Percentiles rank a stretch among this genome's conserved stretches.
Evolutionary conservation across 2,329 filamentous ascomycete genomes (phyloP).

Genomic region (Graphilbum fragrans): DNA sequence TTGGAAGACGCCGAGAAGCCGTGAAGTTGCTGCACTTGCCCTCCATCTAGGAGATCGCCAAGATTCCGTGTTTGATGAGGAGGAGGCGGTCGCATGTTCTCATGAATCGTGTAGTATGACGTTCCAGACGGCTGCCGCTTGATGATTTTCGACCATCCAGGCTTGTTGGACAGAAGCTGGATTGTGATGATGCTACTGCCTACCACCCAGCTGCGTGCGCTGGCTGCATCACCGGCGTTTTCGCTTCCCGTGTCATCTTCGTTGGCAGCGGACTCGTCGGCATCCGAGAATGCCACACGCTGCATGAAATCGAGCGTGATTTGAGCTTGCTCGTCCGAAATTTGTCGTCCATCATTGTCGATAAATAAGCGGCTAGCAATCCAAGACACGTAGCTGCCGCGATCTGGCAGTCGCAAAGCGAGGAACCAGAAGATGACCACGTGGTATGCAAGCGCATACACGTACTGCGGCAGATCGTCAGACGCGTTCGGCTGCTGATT

Average conservation of each 20-base stretch:
- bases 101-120: constrained; percentile 45
- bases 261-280: constrained; percentile 53
- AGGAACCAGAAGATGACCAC: constrained; percentile 97
- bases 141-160: constrained; percentile 58
- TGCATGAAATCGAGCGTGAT: constrained; percentile 95
- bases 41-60: background rate
- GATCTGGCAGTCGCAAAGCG: constrained; percentile 71
- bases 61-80: constrained; percentile 30
- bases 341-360: constrained; percentile 61
- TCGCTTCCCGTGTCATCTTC: constrained; percentile 52
- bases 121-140: constrained; percentile 61
- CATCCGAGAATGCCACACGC: constrained; percentile 71
- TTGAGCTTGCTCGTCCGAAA: constrained; percentile 81
- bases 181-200: constrained; percentile 65
- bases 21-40: constrained; percentile 9
- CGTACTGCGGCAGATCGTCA: constrained; percentile 82
- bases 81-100: constrained; percentile 46
- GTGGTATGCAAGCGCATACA: constrained; percentile 87
- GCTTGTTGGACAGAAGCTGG: constrained; percentile 49
- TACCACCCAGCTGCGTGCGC: constrained; percentile 52
- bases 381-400: constrained; percentile 75
- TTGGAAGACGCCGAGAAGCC: constrained; percentile 39
- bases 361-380: constrained; percentile 79
- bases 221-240: constrained; percentile 41
- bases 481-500: constrained; percentile 20